A percentile compares a stretch with the other conserved stretches of the same genome.
These are phyloP conservation scores for Rhizopogon salebrosus DNA, from an alignment of 768 basidiomycete species.

Conservation along the genomic window DNA sequence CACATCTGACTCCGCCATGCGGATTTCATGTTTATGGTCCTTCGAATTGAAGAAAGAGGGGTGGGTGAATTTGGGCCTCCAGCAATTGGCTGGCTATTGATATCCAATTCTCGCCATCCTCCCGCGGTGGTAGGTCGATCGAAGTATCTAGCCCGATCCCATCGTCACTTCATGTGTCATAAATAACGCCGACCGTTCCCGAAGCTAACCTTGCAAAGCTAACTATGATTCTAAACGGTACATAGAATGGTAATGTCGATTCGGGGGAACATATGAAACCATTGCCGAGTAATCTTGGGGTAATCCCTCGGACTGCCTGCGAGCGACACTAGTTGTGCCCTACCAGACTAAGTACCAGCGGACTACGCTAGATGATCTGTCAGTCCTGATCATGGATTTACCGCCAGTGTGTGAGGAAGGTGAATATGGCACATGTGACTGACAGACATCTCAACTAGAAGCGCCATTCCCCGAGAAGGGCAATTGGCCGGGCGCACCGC, in stretches of 20 bases:
- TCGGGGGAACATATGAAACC: not conserved
- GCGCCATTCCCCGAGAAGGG: not conserved
- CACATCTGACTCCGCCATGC: not conserved
- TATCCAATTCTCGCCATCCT: conserved; percentile 7
- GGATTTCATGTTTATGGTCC: not conserved
- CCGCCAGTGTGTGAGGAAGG: conserved; percentile 2
- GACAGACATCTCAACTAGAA: not conserved
- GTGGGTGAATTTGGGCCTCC: not conserved
- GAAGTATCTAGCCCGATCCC: conserved; percentile 17
- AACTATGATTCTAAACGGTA: not conserved
- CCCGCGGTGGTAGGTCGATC: conserved; percentile 29
- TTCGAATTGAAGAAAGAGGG: not conserved
- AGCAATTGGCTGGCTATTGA: conserved; percentile 3
- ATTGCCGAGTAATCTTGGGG: not conserved
- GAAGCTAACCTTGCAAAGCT: conserved; percentile 1
- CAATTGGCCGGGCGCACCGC: not conserved
- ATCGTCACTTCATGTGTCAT: conserved; percentile 13
- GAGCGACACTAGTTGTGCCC: conserved; percentile 4
- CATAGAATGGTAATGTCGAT: not conserved
- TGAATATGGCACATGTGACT: not conserved
- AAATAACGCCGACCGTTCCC: not conserved
- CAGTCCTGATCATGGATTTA: conserved; percentile 9
- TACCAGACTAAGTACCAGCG: conserved; percentile 15
- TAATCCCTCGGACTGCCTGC: not conserved
- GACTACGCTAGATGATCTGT: conserved; percentile 10